Evolutionary conservation across 2,329 filamentous ascomycete genomes (phyloP).

Genomic region (Didymella pomorum): DNA sequence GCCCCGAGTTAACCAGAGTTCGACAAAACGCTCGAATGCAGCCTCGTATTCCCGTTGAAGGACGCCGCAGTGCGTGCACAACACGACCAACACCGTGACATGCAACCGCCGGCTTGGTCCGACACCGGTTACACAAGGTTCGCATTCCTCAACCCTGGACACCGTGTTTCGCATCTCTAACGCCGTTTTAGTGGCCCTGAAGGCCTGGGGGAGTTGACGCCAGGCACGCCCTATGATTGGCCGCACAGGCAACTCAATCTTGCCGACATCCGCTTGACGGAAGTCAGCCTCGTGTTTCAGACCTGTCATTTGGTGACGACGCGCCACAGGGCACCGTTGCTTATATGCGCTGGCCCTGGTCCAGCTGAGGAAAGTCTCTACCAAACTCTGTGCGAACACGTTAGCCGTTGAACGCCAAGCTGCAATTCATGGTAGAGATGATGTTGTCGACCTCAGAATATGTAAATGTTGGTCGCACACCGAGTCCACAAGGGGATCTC

Average conservation of each 20-base stretch:
- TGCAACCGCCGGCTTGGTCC: conserved; percentile 3
- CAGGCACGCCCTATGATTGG: conserved; percentile 11
- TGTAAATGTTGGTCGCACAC: conserved; percentile 14
- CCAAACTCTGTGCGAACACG: conserved; percentile 11
- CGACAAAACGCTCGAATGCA: conserved; percentile 7
- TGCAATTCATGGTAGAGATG: neutral
- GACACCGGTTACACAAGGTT: conserved; percentile 4
- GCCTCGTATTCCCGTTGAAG: neutral
- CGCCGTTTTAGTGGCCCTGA: conserved; percentile 16
- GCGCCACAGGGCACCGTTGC: conserved; percentile 8
- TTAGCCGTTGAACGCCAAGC: conserved; percentile 1
- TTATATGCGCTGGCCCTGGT: conserved; percentile 9
- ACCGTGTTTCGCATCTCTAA: conserved; percentile 16
- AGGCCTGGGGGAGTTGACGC: conserved; percentile 13
- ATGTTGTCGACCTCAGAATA: conserved; percentile 4
- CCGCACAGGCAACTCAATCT: neutral
- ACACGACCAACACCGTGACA: conserved; percentile 13
- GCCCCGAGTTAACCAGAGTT: conserved; percentile 10
- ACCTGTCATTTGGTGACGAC: conserved; percentile 11
- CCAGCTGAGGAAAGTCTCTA: conserved; percentile 3
- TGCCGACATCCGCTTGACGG: conserved; percentile 15
- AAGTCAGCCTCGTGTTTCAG: conserved; percentile 19
- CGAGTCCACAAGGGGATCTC: conserved; percentile 28
- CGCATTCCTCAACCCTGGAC: conserved; percentile 10
- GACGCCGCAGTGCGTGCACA: conserved; percentile 1